Evolutionary conservation across 441 rosid genomes (phyloP).

Genomic region (Eutrema salsugineum): DNA sequence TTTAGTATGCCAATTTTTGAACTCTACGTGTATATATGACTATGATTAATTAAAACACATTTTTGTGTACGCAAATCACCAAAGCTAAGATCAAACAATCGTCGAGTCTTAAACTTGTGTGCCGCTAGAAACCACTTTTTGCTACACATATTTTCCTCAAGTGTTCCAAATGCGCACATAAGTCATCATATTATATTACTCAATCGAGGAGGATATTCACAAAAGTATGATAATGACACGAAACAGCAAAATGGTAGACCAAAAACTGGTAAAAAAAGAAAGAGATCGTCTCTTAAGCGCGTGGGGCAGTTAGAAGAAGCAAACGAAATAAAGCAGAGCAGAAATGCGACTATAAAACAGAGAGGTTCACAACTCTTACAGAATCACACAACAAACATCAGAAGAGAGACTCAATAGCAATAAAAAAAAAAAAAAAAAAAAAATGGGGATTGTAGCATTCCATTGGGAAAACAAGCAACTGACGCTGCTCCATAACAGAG

Average conservation of each 20-base stretch:
- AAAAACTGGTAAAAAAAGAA: background rate
- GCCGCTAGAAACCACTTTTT: background rate
- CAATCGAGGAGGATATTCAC: background rate
- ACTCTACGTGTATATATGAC: background rate
- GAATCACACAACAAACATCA: background rate
- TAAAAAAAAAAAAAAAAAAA: background rate
- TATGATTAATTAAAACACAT: background rate
- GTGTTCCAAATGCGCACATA: background rate
- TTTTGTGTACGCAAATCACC: background rate
- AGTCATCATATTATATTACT: background rate
- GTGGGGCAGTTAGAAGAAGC: background rate
- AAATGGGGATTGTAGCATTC: no score
- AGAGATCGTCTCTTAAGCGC: background rate
- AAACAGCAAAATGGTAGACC: background rate
- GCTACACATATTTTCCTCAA: background rate
- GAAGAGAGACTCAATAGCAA: background rate
- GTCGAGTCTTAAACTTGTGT: background rate
- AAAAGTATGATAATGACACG: background rate
- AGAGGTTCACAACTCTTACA: background rate
- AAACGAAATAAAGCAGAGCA: background rate
- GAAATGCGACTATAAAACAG: background rate
- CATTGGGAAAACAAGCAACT: no score
- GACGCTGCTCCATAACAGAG: no score
- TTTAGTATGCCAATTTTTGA: background rate
- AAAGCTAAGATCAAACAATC: background rate